These are phyloP conservation scores for Yueomyces sinensis DNA, from an alignment of 805 yeast genomes.

Conservation along the genomic window DNA sequence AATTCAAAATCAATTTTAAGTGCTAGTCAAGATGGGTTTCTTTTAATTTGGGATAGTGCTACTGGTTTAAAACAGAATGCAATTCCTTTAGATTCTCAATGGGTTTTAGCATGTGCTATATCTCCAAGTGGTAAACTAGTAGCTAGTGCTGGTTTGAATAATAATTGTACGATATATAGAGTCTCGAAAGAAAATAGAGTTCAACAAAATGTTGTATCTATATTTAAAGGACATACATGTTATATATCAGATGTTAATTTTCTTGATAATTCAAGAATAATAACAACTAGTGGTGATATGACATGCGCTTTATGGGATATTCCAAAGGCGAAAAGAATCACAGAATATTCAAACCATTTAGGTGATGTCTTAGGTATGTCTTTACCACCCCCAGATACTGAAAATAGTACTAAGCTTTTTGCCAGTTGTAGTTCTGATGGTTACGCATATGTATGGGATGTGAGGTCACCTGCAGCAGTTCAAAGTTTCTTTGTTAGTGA, in stretches of 20 bases:
- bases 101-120: conserved; percentile 66
- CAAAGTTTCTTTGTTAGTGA: conserved; percentile 42
- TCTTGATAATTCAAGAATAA: conserved; percentile 36
- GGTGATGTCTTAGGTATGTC: conserved; percentile 55
- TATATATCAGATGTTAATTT: conserved; percentile 69
- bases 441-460: conserved; percentile 53
- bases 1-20: conserved; percentile 50
- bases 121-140: conserved; percentile 53
- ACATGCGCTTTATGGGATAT: conserved; percentile 74
- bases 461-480: conserved; percentile 34
- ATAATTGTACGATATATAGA: conserved; percentile 59
- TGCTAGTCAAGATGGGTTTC: conserved; percentile 78
- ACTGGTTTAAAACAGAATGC: conserved; percentile 62
- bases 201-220: conserved; percentile 33
- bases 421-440: conserved; percentile 62
- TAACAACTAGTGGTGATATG: conserved; percentile 77
- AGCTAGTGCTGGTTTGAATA: conserved; percentile 77
- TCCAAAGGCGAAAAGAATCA: conserved; percentile 36
- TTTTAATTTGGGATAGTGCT: conserved; percentile 71
- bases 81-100: conserved; percentile 58
- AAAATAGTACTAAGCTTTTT: conserved; percentile 25
- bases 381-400: conserved; percentile 13
- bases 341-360: conserved; percentile 50
- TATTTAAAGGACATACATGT: conserved; percentile 71
- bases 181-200: conserved; percentile 24